These are phyloP conservation scores for Aspergillus glaucus DNA, from an alignment of 2,329 filamentous ascomycete species.

Conservation along the genomic window DNA sequence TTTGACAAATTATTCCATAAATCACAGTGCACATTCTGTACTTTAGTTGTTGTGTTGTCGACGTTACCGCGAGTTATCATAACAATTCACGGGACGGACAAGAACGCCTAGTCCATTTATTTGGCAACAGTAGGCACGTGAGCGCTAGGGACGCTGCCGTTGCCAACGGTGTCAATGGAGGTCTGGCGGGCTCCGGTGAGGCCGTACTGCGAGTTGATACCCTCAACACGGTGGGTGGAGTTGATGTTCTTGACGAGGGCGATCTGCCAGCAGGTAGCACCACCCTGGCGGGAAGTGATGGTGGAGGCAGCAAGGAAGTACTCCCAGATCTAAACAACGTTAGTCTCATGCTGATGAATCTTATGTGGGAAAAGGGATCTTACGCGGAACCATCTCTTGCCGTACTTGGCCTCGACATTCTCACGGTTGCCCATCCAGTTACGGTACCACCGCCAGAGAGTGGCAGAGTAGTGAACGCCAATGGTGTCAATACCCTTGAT, in stretches of 20 bases:
- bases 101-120: slow-evolving; percentile 6
- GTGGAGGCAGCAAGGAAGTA: slow-evolving; percentile 82
- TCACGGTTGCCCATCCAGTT: slow-evolving; percentile 96
- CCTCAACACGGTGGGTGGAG: slow-evolving; percentile 73
- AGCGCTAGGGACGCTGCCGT: slow-evolving; percentile 31
- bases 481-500: slow-evolving; percentile 89
- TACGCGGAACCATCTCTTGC: slow-evolving; percentile 89
- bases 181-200: slow-evolving; percentile 59
- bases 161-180: slow-evolving; percentile 29
- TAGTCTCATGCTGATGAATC: background rate
- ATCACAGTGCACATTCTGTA: background rate
- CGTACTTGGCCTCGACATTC: slow-evolving; percentile 92
- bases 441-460: slow-evolving; percentile 95
- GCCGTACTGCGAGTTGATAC: slow-evolving; percentile 62
- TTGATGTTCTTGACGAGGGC: slow-evolving; percentile 86
- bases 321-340: slow-evolving; percentile 67
- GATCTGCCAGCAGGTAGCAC: slow-evolving; percentile 82
- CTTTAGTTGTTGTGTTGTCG: background rate
- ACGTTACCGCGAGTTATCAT: background rate
- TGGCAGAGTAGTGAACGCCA: slow-evolving; percentile 94
- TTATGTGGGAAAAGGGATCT: slow-evolving; percentile 32
- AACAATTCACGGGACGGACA: background rate
- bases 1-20: background rate
- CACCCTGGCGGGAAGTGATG: slow-evolving; percentile 76
- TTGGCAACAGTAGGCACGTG: slow-evolving; percentile 20